Percentiles rank a stretch among this genome's conserved stretches.
Evolutionary conservation across 2,329 filamentous ascomycete genomes (phyloP).

Genomic region (Ilyonectria robusta): DNA sequence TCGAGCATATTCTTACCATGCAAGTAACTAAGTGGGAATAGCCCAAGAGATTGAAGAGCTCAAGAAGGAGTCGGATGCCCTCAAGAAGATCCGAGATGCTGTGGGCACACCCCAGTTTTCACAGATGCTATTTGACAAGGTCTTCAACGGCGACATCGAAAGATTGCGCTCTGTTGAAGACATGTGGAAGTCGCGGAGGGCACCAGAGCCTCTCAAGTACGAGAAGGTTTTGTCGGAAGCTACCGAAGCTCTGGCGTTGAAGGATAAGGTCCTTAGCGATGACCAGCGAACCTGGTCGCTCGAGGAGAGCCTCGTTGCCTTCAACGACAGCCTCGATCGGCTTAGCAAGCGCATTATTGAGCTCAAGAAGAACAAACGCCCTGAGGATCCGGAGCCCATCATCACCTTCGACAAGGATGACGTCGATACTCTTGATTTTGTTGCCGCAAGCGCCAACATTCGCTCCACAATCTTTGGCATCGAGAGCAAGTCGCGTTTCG

Average conservation of each 20-base stretch:
- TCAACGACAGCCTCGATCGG: slow-evolving; percentile 85
- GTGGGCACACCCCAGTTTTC: slow-evolving; percentile 85
- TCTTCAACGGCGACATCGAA: slow-evolving; percentile 88
- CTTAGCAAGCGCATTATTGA: slow-evolving; percentile 81
- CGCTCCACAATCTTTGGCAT: slow-evolving; percentile 92
- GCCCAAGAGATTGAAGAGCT: slow-evolving; percentile 89
- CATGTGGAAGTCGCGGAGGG: slow-evolving; percentile 91
- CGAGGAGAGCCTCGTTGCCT: slow-evolving; percentile 87
- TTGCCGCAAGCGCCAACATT: slow-evolving; percentile 90
- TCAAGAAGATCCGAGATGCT: slow-evolving; percentile 85
- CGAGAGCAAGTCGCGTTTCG: slow-evolving; percentile 89
- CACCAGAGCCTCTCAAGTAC: slow-evolving; percentile 82
- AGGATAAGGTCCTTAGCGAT: slow-evolving; percentile 70
- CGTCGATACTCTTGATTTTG: slow-evolving; percentile 93
- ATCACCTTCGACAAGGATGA: slow-evolving; percentile 98
- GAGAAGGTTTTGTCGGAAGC: slow-evolving; percentile 70
- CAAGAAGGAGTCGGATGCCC: slow-evolving; percentile 83
- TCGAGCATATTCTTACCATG: neutral
- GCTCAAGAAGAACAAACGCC: slow-evolving; percentile 66
- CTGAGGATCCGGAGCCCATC: slow-evolving; percentile 70
- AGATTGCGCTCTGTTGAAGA: slow-evolving; percentile 89
- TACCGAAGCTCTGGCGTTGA: slow-evolving; percentile 61
- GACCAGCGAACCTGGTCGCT: slow-evolving; percentile 87
- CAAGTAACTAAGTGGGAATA: slow-evolving; percentile 35
- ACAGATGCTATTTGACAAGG: slow-evolving; percentile 89